These are phyloP conservation scores for Trichoderma simmonsii DNA, from an alignment of 2,329 filamentous ascomycete genomes.

Conservation along the genomic window DNA sequence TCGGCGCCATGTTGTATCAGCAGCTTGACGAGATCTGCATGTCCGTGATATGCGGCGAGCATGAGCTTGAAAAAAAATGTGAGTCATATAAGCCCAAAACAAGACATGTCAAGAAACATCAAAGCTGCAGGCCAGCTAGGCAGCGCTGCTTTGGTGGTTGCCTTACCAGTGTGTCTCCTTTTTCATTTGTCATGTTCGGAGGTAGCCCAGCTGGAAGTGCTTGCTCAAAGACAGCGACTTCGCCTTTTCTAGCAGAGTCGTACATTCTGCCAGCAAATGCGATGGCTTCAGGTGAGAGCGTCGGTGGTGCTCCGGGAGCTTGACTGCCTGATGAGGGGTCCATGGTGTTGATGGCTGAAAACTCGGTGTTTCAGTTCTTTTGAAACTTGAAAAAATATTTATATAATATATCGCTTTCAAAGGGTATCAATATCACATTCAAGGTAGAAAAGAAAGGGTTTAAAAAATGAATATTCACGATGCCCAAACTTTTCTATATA, in stretches of 20 bases:
- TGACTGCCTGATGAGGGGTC: slow-evolving; percentile 6
- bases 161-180: slow-evolving; percentile 66
- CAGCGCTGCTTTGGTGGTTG: too few species aligned
- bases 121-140: not conserved
- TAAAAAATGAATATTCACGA: not conserved
- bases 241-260: slow-evolving; percentile 60
- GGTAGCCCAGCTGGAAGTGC: slow-evolving; percentile 65
- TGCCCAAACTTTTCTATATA: not conserved
- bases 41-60: slow-evolving; percentile 69
- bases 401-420: not conserved
- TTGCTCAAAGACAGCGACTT: slow-evolving; percentile 56
- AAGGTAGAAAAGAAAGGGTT: not conserved
- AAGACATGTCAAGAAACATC: not conserved
- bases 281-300: slow-evolving; percentile 61
- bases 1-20: slow-evolving; percentile 63
- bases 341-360: not conserved
- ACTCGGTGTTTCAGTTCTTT: not conserved
- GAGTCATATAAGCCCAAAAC: not conserved
- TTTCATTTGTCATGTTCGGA: slow-evolving; percentile 67
- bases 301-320: not conserved
- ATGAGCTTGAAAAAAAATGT: slow-evolving; percentile 51
- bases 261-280: slow-evolving; percentile 65
- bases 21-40: slow-evolving; percentile 57
- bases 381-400: not conserved
- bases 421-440: not conserved